Conservation (phyloP, 352 stramenopile genomes). For the Globisporangium abappressorium region DNA sequence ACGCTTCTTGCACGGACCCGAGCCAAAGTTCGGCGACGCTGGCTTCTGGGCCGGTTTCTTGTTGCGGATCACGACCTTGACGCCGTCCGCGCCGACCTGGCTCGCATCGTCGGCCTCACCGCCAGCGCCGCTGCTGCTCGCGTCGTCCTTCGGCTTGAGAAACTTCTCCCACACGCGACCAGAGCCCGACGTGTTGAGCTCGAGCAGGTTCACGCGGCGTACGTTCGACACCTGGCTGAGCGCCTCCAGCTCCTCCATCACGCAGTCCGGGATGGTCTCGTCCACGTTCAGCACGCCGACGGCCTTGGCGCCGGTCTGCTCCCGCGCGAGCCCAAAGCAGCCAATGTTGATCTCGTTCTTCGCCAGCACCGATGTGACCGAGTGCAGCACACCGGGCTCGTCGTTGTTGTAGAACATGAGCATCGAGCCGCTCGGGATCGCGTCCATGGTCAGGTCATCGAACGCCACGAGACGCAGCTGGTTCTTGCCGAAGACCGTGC, state of each 20-base stretch:
- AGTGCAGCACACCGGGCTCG: slow-evolving; percentile 90
- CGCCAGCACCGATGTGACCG: slow-evolving; percentile 93
- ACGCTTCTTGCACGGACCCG: slow-evolving; percentile 98
- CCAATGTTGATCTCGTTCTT: slow-evolving; percentile 94
- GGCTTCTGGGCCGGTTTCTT: slow-evolving; percentile 76
- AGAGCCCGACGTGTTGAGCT: slow-evolving; percentile 50
- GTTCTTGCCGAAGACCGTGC: slow-evolving; percentile 87
- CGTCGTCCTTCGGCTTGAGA: slow-evolving; percentile 43
- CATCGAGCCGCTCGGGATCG: slow-evolving; percentile 86
- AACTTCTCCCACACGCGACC: slow-evolving; percentile 62
- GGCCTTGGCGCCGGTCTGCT: slow-evolving; percentile 58
- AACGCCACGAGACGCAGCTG: slow-evolving; percentile 88
- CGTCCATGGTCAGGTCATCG: slow-evolving; percentile 85
- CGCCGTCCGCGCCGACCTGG: slow-evolving; percentile 20
- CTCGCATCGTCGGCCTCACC: neutral
- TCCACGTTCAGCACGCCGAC: slow-evolving; percentile 90
- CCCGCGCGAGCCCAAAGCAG: slow-evolving; percentile 86
- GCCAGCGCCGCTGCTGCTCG: slow-evolving; percentile 7
- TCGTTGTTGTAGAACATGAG: slow-evolving; percentile 95
- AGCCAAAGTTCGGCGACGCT: slow-evolving; percentile 94
- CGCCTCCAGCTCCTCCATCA: slow-evolving; percentile 81
- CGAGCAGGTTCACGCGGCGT: slow-evolving; percentile 80
- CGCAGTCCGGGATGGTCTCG: slow-evolving; percentile 77
- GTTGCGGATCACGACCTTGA: slow-evolving; percentile 52
- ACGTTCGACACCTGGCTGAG: slow-evolving; percentile 81